Conservation (phyloP, 2,329 filamentous ascomycete species). For the Aureobasidium zeae region DNA sequence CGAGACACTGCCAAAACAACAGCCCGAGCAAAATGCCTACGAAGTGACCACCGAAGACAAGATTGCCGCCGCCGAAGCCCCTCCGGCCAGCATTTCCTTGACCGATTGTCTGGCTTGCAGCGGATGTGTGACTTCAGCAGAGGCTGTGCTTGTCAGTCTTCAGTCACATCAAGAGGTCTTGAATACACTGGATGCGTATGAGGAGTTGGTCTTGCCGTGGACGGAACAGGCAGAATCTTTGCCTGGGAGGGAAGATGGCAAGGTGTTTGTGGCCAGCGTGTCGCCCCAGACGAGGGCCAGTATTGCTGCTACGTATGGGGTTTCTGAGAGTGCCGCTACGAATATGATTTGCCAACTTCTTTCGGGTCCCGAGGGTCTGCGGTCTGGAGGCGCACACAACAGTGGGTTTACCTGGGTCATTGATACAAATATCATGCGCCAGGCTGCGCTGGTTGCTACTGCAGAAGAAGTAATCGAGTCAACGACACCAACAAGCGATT, state of each 20-base stretch:
- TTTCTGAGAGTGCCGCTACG: slow-evolving; percentile 64
- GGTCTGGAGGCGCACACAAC: slow-evolving; percentile 58
- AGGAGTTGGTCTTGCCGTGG: slow-evolving; percentile 34
- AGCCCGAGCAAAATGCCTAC: slow-evolving; percentile 50
- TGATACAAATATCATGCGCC: slow-evolving; percentile 76
- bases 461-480: slow-evolving; percentile 39
- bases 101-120: slow-evolving; percentile 97
- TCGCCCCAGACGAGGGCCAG: slow-evolving; percentile 86
- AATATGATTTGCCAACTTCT: slow-evolving; percentile 77
- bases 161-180: slow-evolving; percentile 92
- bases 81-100: slow-evolving; percentile 83
- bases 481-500: slow-evolving; percentile 23
- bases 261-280: slow-evolving; percentile 82
- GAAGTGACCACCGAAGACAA: slow-evolving; percentile 93
- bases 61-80: slow-evolving; percentile 44
- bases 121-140: slow-evolving; percentile 92
- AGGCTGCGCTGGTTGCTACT: slow-evolving; percentile 63
- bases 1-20: slow-evolving; percentile 67
- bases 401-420: slow-evolving; percentile 83
- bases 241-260: slow-evolving; percentile 40
- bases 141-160: slow-evolving; percentile 89
- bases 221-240: slow-evolving; percentile 15
- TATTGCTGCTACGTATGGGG: slow-evolving; percentile 71
- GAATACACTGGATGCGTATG: slow-evolving; percentile 60
- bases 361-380: slow-evolving; percentile 58